These are phyloP conservation scores for Phoma sp. DNA, from an alignment of 2,329 filamentous ascomycete species.

Conservation along the genomic window DNA sequence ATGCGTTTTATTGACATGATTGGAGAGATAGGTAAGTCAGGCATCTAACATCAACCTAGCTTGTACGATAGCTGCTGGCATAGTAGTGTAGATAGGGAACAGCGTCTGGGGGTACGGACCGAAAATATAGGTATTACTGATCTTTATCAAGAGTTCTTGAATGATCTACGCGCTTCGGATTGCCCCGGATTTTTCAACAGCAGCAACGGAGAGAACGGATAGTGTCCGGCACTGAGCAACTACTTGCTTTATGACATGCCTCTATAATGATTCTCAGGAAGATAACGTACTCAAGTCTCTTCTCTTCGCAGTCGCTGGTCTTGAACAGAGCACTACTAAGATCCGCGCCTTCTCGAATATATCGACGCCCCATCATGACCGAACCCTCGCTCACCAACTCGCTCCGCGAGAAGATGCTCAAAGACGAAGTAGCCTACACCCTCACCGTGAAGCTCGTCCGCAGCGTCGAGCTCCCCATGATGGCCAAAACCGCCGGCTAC, in stretches of 20 bases:
- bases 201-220: neutral
- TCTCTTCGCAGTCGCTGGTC: no score
- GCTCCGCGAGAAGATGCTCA: slow-evolving; percentile 38
- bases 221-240: no score
- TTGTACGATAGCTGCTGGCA: no score
- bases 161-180: slow-evolving; percentile 10
- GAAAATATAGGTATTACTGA: no score
- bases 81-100: no score
- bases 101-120: no score
- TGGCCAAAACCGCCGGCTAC: slow-evolving; percentile 42
- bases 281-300: no score
- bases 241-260: no score
- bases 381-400: slow-evolving; percentile 34
- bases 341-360: no score
- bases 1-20: neutral
- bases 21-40: neutral
- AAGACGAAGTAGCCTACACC: slow-evolving; percentile 40
- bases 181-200: neutral
- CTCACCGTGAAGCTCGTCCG: slow-evolving; percentile 43
- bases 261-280: no score
- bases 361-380: slow-evolving; percentile 18
- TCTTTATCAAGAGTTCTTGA: no score
- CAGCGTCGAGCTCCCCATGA: slow-evolving; percentile 48
- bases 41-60: neutral
- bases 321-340: no score